These are phyloP conservation scores for Coemansia sp. DNA, from an alignment of 192 early-diverging fungal genomes.

Conservation along the genomic window DNA sequence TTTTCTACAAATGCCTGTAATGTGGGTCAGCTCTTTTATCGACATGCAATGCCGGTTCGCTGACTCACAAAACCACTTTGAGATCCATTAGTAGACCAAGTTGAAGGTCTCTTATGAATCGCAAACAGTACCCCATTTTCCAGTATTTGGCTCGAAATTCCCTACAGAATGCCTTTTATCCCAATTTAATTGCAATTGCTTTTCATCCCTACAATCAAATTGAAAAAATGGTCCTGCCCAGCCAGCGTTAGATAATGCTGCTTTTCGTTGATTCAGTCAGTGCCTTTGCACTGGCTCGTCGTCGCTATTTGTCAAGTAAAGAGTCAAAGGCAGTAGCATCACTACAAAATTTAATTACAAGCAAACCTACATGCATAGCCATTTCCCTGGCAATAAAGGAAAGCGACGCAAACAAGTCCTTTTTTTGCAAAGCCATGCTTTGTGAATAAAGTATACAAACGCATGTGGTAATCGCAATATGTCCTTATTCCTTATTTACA, in stretches of 20 bases:
- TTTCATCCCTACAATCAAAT: background rate
- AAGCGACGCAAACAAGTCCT: too few species aligned
- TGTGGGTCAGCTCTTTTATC: too few species aligned
- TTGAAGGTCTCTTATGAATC: background rate
- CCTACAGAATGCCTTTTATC: background rate
- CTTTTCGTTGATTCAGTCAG: background rate
- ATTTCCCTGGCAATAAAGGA: background rate
- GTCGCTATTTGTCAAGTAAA: background rate
- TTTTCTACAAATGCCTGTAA: too few species aligned
- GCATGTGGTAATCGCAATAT: background rate
- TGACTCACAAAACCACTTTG: too few species aligned
- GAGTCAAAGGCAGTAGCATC: background rate
- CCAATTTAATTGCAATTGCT: background rate
- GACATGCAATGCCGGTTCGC: too few species aligned
- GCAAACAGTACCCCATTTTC: background rate
- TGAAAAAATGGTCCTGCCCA: too few species aligned
- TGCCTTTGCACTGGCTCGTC: background rate
- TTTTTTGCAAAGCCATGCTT: background rate
- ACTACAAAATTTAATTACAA: background rate
- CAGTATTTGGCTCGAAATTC: background rate
- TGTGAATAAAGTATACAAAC: background rate
- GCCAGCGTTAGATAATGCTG: too few species aligned
- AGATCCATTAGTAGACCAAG: too few species aligned
- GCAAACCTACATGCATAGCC: background rate
- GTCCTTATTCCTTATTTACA: constrained; percentile 20